These are phyloP conservation scores for Picocystis sp. DNA, from an alignment of 163 green algal species.

Conservation along the genomic window DNA sequence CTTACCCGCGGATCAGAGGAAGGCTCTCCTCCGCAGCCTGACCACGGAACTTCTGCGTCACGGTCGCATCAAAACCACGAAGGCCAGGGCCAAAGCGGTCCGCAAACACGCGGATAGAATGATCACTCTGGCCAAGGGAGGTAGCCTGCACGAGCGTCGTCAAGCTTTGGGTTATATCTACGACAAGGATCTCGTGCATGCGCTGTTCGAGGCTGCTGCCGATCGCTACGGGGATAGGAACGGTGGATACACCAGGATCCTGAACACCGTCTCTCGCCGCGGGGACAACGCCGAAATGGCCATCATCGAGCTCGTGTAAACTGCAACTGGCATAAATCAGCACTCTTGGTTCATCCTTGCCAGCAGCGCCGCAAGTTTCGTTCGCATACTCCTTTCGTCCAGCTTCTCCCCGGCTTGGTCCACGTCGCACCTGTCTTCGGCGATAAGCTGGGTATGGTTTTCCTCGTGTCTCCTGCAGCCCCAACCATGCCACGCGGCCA, in stretches of 20 bases:
- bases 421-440: no score
- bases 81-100: conserved; percentile 87
- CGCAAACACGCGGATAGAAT: conserved; percentile 92
- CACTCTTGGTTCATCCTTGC: not conserved
- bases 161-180: conserved; percentile 83
- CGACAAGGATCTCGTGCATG: conserved; percentile 75
- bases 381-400: no score
- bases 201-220: conserved; percentile 73
- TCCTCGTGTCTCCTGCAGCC: no score
- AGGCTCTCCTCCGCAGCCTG: conserved; percentile 77
- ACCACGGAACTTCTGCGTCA: conserved; percentile 86
- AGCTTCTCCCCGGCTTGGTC: no score
- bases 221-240: conserved; percentile 65
- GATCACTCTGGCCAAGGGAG: conserved; percentile 89
- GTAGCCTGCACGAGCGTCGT: conserved; percentile 64
- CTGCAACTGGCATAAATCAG: conserved; percentile 1
- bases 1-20: conserved; percentile 89
- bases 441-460: no score
- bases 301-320: conserved; percentile 82
- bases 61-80: conserved; percentile 89
- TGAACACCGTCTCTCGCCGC: conserved; percentile 31
- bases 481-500: no score
- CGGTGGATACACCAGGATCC: conserved; percentile 83
- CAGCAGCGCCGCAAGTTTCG: no score
- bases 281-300: conserved; percentile 87